Evolutionary conservation across 1,284 basidiomycete genomes (phyloP), one percentile per base, ranked within the genome.

Genomic region (Porogramme epimiltina): DNA sequence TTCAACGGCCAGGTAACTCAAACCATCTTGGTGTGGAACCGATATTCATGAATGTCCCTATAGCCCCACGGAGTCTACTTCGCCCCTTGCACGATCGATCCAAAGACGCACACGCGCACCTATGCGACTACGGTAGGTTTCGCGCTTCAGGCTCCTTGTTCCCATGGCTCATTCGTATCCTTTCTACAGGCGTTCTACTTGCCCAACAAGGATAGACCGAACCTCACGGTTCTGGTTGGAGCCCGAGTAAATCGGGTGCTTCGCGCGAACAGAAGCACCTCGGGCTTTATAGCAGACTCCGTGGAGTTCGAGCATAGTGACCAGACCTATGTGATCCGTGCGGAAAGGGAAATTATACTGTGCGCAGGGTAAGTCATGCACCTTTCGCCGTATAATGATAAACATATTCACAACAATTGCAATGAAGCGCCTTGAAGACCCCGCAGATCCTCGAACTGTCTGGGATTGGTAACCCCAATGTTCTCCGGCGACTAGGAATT

Each of bases 221-320:
- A 69, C 45, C 51, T 69, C 20, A 55, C 25, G 0, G 67, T 68
- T 16, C 56, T 64, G 26, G 44, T 58, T 5, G 49, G 36, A 3
- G 60, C 63, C 1, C 41, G 50, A 5, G 62, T 58, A 4, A 56
- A 54, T 24, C 54, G 58, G 9, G 42, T 65, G 1, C 34, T 54
- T 3, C 55, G 59, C 0, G 40, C 92, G 68, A 93, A 93, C 19
- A 95, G 93, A 9, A 78, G 80, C 65, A 93, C 96, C 66, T 88
- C 92, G 42, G 94, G 94, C 70, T 98, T 97, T 70, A 95, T 93
- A 4, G 84, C 98, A 33, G 81, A 98, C 53, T 95, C 98, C 70
- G 96, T 98, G 22, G 96, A 99, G 23, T 72, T 73, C 44, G 40
- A 56, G 3, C 45, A 63, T 43, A 59, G 73, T 94, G 95, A 73